A percentile compares a stretch with the other conserved stretches of the same genome.
Conservation (phyloP, 75 land plant genomes). For the Pseudotsuga menziesii region DNA sequence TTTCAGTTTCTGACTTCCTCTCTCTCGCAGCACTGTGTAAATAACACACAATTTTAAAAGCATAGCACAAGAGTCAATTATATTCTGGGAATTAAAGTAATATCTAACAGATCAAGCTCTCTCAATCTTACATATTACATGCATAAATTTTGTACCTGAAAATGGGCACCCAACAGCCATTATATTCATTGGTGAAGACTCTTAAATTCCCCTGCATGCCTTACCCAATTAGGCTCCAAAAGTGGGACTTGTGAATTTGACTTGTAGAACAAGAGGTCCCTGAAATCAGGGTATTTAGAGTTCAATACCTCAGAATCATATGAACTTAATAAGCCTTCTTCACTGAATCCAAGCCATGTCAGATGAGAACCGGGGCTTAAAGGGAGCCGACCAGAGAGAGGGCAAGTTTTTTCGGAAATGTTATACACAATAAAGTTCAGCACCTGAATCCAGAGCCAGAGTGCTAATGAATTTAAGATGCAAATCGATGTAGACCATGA, state of each 20-base stretch:
- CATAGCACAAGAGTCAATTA: background rate
- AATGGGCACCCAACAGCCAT: slow-evolving; percentile 88
- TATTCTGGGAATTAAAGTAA: background rate
- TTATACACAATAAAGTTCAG: slow-evolving; percentile 65
- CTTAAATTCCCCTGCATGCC: slow-evolving; percentile 72
- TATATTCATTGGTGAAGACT: slow-evolving; percentile 56
- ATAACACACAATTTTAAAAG: background rate
- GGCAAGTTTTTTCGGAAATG: slow-evolving; percentile 34
- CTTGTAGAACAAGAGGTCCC: background rate
- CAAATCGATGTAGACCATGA: background rate
- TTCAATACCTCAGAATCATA: slow-evolving; percentile 83
- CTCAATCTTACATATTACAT: background rate
- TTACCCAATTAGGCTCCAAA: background rate
- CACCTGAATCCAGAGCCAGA: slow-evolving; percentile 35
- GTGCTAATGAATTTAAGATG: background rate
- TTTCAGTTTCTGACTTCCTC: slow-evolving; percentile 60
- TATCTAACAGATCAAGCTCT: background rate
- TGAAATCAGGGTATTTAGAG: background rate
- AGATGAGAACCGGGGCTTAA: slow-evolving; percentile 76
- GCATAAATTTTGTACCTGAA: slow-evolving; percentile 56
- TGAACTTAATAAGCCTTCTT: slow-evolving; percentile 77
- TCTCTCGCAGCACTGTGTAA: slow-evolving; percentile 59
- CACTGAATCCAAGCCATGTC: slow-evolving; percentile 94
- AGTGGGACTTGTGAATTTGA: background rate
- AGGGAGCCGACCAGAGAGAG: slow-evolving; percentile 62